A percentile compares a stretch with the other conserved stretches of the same genome.
Evolutionary conservation across 805 yeast genomes (phyloP).

Genomic region (Candida piceae): DNA sequence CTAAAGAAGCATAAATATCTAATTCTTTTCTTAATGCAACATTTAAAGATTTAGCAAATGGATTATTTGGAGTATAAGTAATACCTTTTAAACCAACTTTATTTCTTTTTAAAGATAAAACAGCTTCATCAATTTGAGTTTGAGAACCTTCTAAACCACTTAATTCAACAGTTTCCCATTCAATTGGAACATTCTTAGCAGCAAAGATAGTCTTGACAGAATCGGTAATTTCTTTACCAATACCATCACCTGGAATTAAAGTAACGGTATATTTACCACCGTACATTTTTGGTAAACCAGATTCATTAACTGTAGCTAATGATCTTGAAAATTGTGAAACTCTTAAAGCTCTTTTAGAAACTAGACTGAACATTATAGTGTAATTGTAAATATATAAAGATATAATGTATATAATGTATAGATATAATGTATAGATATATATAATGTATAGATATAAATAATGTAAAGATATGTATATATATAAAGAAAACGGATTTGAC

Average conservation of each 20-base stretch:
- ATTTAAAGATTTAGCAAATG: slow-evolving; percentile 79
- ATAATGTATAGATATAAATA: no score
- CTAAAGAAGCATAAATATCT: slow-evolving; percentile 92
- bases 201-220: slow-evolving; percentile 88
- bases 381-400: neutral
- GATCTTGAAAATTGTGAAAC: slow-evolving; percentile 20
- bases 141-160: slow-evolving; percentile 45
- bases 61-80: slow-evolving; percentile 80
- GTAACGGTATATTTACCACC: slow-evolving; percentile 95
- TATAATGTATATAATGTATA: no score
- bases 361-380: slow-evolving; percentile 22
- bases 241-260: slow-evolving; percentile 96
- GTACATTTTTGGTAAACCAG: slow-evolving; percentile 73
- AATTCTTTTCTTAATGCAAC: slow-evolving; percentile 95
- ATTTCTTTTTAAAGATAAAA: slow-evolving; percentile 88
- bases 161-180: slow-evolving; percentile 82
- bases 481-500: no score
- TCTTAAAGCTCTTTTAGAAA: slow-evolving; percentile 14
- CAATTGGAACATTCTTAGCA: slow-evolving; percentile 85
- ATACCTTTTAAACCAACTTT: slow-evolving; percentile 96
- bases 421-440: no score
- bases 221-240: slow-evolving; percentile 92
- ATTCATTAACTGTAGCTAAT: slow-evolving; percentile 26
- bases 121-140: slow-evolving; percentile 70
- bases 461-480: no score